Base-by-base conservation (phyloP, 768 basidiomycete genomes). In the Auriscalpium orientale region DNA sequence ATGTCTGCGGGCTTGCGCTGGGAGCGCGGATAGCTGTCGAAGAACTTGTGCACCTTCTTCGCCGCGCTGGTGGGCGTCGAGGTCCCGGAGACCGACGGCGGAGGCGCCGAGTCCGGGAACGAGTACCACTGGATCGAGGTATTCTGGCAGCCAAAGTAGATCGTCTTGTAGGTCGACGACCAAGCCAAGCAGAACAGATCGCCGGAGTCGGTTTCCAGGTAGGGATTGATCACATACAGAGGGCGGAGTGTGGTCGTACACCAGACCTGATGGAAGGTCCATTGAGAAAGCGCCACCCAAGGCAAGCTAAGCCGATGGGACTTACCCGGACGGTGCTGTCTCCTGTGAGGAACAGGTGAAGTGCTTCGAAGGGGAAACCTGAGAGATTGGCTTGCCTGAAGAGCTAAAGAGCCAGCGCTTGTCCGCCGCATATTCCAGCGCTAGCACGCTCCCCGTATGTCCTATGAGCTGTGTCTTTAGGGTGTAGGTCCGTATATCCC, bases 81-180 rank as follows among this genome's bases (percentile, higher is more conserved):
- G n/a, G 51, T 46, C 8, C 58, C 54, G 3, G 61, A 54, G 55
- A 61, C 46, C 59, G 65, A 44, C 55, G 56, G 15, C 15, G 50
- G 37, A 16, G 10, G 8, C 18, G 50, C 20, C 10, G 33, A 35
- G 35, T 58, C 57, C 51, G 57, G 52, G 67, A 94, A 90, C 62
- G 80, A 73, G 67, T 85, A 83, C 91, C 91, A 97, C 65, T 97
- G 91, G 33, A 97, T 76, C 12, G 91, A 94, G 2, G 94, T 94
- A 66, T 93, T 91, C 70, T 97, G 91, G 66, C 91, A 94, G 21
- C 94, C 94, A 37, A 95, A 75, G 67, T 87, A 95, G 34, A 95
- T 72, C 0, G 85, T 87, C 56, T 83, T 83, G 22, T 84, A 72
- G 20, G 74, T 65, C 1, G 83, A 76, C 8, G 82, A 86, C 89